A percentile compares a stretch with the other conserved stretches of the same genome.
These are phyloP conservation scores for Candida pseudoglaebosa DNA, from an alignment of 805 yeast species.

Conservation along the genomic window DNA sequence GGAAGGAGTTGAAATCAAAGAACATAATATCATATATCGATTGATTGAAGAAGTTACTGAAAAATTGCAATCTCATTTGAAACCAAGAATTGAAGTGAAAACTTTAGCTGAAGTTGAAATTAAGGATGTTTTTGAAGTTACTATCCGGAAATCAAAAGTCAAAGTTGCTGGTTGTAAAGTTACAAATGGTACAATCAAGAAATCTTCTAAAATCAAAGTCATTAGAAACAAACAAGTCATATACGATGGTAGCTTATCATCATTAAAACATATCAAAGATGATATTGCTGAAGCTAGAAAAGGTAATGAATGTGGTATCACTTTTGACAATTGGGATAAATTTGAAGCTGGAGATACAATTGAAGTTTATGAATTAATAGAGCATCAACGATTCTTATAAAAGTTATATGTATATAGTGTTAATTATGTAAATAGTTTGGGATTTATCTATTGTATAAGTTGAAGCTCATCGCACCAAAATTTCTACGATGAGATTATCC, in stretches of 20 bases:
- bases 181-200: slow-evolving; percentile 58
- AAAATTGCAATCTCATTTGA: slow-evolving; percentile 53
- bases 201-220: slow-evolving; percentile 57
- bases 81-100: slow-evolving; percentile 65
- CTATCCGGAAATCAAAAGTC: slow-evolving; percentile 51
- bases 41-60: slow-evolving; percentile 79
- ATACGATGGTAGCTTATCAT: slow-evolving; percentile 57
- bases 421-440: slow-evolving; percentile 4
- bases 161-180: slow-evolving; percentile 89
- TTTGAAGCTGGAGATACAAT: slow-evolving; percentile 74
- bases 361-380: slow-evolving; percentile 66
- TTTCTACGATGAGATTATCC: neutral
- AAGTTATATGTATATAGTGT: slow-evolving; percentile 6
- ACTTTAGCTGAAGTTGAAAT: slow-evolving; percentile 64
- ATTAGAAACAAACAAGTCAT: slow-evolving; percentile 46
- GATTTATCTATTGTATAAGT: no score
- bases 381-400: slow-evolving; percentile 34
- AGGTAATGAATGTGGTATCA: slow-evolving; percentile 88
- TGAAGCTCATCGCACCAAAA: neutral
- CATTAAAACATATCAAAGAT: slow-evolving; percentile 78
- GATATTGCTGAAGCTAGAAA: slow-evolving; percentile 73
- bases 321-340: slow-evolving; percentile 63
- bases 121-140: slow-evolving; percentile 67
- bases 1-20: slow-evolving; percentile 53
- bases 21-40: slow-evolving; percentile 80